These are phyloP conservation scores for Limtongozyma cylindracea DNA, from an alignment of 805 yeast species.

Conservation along the genomic window DNA sequence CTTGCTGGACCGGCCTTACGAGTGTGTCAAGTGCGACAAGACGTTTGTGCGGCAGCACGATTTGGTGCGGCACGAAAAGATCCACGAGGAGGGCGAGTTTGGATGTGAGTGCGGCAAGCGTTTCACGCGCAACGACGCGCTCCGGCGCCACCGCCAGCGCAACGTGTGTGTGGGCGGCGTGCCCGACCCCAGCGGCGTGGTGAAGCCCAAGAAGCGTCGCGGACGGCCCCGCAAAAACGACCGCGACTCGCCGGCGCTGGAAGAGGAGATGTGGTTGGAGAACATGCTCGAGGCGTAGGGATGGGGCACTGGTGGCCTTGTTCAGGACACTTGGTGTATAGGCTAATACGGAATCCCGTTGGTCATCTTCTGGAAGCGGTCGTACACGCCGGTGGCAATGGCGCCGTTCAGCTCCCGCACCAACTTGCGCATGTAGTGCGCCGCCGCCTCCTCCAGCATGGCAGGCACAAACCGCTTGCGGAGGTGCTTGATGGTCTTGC, in stretches of 20 bases:
- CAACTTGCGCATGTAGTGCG: conserved; percentile 45
- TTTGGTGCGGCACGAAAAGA: conserved; percentile 67
- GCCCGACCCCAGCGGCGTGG: no score
- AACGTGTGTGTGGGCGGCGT: no score
- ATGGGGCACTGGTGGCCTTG: no score
- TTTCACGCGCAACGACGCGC: conserved; percentile 78
- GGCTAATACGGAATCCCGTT: conserved; percentile 91
- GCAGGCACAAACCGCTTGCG: conserved; percentile 57
- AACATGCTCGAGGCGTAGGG: no score
- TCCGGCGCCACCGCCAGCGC: no score
- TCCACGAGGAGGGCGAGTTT: conserved; percentile 47
- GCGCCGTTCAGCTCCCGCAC: conserved; percentile 70
- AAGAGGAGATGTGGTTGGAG: no score
- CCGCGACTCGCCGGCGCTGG: no score
- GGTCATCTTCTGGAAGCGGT: conserved; percentile 88
- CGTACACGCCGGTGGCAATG: conserved; percentile 80
- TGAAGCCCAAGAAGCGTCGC: no score
- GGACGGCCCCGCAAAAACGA: no score
- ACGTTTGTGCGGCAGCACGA: conserved; percentile 93
- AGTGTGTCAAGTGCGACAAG: conserved; percentile 54
- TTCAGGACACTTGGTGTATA: no score
- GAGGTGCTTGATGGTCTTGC: conserved; percentile 58
- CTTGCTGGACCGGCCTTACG: conserved; percentile 78
- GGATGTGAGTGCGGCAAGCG: conserved; percentile 86
- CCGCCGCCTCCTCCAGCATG: conserved; percentile 70